A percentile compares a stretch with the other conserved stretches of the same genome.
phyloP scores from a whole-genome alignment of 2,329 filamentous ascomycete genomes.

The Berkeleyomyces rouxiae region DNA sequence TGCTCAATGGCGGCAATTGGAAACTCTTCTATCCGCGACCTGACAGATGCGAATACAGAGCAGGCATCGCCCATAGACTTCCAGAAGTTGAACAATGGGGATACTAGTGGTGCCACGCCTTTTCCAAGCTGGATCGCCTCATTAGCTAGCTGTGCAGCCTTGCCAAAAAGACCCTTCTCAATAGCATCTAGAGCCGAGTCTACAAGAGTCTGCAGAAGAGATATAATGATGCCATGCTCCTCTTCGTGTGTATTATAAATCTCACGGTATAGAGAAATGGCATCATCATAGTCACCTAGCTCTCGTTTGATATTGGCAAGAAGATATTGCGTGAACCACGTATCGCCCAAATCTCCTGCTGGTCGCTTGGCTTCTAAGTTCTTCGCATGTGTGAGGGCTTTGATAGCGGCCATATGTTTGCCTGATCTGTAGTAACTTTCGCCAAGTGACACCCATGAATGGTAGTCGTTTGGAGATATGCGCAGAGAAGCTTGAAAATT shows the following conservation, averaged over 20 bases:
- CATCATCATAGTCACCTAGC: slow-evolving; percentile 74
- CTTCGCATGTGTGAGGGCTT: slow-evolving; percentile 76
- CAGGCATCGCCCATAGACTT: slow-evolving; percentile 82
- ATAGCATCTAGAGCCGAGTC: slow-evolving; percentile 65
- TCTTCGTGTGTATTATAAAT: slow-evolving; percentile 51
- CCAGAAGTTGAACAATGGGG: slow-evolving; percentile 83
- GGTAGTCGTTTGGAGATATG: slow-evolving; percentile 71
- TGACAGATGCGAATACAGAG: slow-evolving; percentile 64
- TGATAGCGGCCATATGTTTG: slow-evolving; percentile 81
- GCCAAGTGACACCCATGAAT: slow-evolving; percentile 92
- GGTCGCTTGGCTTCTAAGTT: slow-evolving; percentile 44
- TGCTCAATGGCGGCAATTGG: slow-evolving; percentile 39
- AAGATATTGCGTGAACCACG: slow-evolving; percentile 96
- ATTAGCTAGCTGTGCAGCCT: slow-evolving; percentile 53
- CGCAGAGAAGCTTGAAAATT: slow-evolving; percentile 83
- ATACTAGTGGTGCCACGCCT: slow-evolving; percentile 40
- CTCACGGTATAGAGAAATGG: slow-evolving; percentile 57
- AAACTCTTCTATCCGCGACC: slow-evolving; percentile 43
- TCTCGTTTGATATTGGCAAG: slow-evolving; percentile 88
- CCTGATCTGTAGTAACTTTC: slow-evolving; percentile 94
- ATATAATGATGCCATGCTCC: slow-evolving; percentile 78
- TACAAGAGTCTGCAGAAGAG: slow-evolving; percentile 72
- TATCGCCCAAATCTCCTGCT: slow-evolving; percentile 39
- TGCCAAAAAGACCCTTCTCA: slow-evolving; percentile 73
- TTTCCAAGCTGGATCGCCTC: slow-evolving; percentile 53